Evolutionary conservation across 2,329 filamentous ascomycete genomes (phyloP), one percentile per base, ranked within the genome.

Genomic region (Stagonosporopsis chrysanthemi): DNA sequence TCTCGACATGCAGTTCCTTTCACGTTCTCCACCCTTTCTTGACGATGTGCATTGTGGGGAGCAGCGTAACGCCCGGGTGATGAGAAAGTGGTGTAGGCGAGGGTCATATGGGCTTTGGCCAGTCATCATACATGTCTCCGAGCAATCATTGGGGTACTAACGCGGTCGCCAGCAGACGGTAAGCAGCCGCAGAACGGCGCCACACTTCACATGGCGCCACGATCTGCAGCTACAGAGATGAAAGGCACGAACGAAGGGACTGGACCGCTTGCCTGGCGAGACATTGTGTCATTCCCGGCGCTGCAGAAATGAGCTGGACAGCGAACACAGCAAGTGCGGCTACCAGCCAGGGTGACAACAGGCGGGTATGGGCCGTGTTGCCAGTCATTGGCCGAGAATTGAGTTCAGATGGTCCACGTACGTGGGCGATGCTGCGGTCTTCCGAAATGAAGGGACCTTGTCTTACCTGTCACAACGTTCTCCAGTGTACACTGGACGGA

Each of bases 401-500:
- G 74, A 71, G 72, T 73, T 76, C 68, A 73, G 73, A 73, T 35
- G 48, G 24, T 68, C 70, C 72, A 69, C 63, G 59, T 63, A 65
- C 51, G 65, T 70, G 74, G 72, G 65, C 66, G 70, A 75, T 74
- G 65, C 68, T 75, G 71, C 71, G 74, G 67, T 58, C 45, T 67
- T 64, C 74, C 72, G 73, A 76, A 76, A 76, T 76, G 71, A 74
- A 75, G 71, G 73, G 70, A 72, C 63, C 60, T 65, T 71, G 73
- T 75, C 64, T 67, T 51, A 68, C 72, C 65, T 72, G 62, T 58
- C 62, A 65, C 64, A 49, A 45, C 55, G 45, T 52, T 49, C 28
- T 35, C 28, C 28, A 36, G 29, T 15, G 40, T 29, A n/a, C n/a
- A n/a, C n/a, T n/a, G 41, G 24, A 42, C 7, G 22, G 23, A 41